Percentiles rank a stretch among this genome's conserved stretches.
phyloP scores from a whole-genome alignment of 257 asterid genomes.

The Plantago ovata region DNA sequence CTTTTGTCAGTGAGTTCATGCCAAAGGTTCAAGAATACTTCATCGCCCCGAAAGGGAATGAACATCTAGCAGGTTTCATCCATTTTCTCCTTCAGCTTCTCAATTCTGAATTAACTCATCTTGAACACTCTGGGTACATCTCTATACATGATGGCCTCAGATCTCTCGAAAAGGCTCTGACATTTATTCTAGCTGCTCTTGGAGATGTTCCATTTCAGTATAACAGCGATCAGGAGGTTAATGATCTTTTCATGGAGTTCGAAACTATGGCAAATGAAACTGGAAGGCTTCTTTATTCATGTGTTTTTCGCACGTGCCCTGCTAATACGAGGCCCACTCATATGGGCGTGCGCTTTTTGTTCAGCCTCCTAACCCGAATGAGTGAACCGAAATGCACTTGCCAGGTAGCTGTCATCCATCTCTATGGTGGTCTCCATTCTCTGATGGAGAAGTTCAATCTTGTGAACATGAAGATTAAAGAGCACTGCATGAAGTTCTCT shows the following conservation, averaged over 20 bases:
- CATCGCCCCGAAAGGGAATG: background rate
- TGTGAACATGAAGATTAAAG: no score
- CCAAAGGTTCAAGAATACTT: background rate
- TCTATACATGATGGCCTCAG: no score
- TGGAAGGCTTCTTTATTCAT: conserved; percentile 15
- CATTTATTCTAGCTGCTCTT: conserved; percentile 4
- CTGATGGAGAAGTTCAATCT: no score
- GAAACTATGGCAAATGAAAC: background rate
- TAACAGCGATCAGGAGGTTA: background rate
- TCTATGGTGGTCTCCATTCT: no score
- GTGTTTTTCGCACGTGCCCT: background rate
- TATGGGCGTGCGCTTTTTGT: no score
- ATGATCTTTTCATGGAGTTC: background rate
- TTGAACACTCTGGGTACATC: no score
- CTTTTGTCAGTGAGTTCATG: background rate
- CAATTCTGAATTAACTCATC: conserved; percentile 7
- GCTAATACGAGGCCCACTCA: no score
- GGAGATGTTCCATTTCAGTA: background rate
- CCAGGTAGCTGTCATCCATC: no score
- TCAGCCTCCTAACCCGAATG: no score
- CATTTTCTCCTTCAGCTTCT: conserved; percentile 7
- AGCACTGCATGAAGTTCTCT: no score
- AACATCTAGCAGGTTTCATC: background rate
- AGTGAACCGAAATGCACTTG: no score
- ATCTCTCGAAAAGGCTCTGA: background rate